These are phyloP conservation scores for Phanerodontia chrysosporium DNA, from an alignment of 768 basidiomycete species.

Conservation along the genomic window DNA sequence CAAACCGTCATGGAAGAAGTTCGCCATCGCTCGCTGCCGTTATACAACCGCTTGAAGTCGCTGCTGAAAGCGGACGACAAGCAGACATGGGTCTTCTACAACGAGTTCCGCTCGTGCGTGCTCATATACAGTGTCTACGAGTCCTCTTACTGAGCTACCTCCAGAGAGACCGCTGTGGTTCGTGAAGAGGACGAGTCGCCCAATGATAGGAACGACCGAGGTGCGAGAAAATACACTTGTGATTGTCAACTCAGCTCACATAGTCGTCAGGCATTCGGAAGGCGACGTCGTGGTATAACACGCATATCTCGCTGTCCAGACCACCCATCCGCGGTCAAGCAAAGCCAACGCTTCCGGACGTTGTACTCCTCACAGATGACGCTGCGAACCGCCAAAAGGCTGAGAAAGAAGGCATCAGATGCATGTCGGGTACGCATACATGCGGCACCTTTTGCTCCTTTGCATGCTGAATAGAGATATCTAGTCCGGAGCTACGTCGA, in stretches of 20 bases:
- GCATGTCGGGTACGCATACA: slow-evolving; percentile 51
- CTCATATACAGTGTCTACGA: not conserved
- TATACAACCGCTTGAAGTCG: slow-evolving; percentile 89
- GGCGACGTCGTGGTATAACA: slow-evolving; percentile 82
- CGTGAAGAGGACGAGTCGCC: slow-evolving; percentile 77
- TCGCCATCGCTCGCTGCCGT: slow-evolving; percentile 85
- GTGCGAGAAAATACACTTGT: slow-evolving; percentile 23
- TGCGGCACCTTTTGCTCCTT: not conserved
- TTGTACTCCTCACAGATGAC: slow-evolving; percentile 89
- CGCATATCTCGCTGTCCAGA: slow-evolving; percentile 56
- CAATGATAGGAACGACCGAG: slow-evolving; percentile 94
- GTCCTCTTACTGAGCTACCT: not conserved
- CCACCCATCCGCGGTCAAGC: slow-evolving; percentile 49
- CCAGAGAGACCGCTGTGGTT: slow-evolving; percentile 76
- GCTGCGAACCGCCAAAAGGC: slow-evolving; percentile 78
- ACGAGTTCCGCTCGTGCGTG: slow-evolving; percentile 78
- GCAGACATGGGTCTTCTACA: slow-evolving; percentile 80
- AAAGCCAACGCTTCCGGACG: slow-evolving; percentile 43
- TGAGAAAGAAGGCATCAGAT: slow-evolving; percentile 53
- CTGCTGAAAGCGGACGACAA: slow-evolving; percentile 85
- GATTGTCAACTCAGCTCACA: no score
- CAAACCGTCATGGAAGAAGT: slow-evolving; percentile 98
- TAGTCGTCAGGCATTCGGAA: slow-evolving; percentile 74
- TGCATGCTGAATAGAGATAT: not conserved
- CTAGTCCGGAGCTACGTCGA: slow-evolving; percentile 80